Base-by-base conservation (phyloP, 2,329 filamentous ascomycete genomes). In the Curvularia eragrostidis region DNA sequence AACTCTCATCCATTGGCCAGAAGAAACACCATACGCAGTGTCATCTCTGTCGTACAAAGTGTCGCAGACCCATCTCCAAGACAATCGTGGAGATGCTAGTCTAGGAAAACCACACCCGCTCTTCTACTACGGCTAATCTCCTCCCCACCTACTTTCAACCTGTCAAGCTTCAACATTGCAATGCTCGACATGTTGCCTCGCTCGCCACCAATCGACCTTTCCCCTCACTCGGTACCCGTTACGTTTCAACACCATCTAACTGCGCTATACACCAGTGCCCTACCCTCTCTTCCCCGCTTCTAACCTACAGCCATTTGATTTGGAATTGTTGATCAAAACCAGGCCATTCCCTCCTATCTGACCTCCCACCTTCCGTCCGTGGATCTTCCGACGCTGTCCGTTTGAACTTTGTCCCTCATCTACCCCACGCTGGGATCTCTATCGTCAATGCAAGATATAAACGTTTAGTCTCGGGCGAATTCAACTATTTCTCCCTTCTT, bases 331-430 rank as follows among this genome's bases (percentile, higher is more conserved):
- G 24, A 12, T 9, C 26, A 19, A 18, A 7, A 36, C 24, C 6
- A 36, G 32, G 13, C 15, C 6, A 18, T 15, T 46, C 44, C 18
- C 54, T 32, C 26, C 7, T 19, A n/a, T 34, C 43, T 30, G 19
- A 30, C 18, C 44, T 15, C 34, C 30, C 34, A 15, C 12, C 53
- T 38, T 41, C 28, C 28, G 8, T 10, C 42, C 24, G 46, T 50
- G 26, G 18, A 34, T 19, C 43, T 50, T 62, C 61, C 23, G 58
- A 62, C 58, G 34, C 7, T 57, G 46, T 44, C 30, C 23, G 61
- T 62, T 62, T 59, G 56, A 59, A 26, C 46, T 12, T 9, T n/a
- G 32, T 36, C 19, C 39, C 51, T 47, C 52, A 32, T 18, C 34
- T 48, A 36, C 32, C 30, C 46, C 12, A 36, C 32, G 39, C 41